phyloP scores from a whole-genome alignment of 768 basidiomycete species.

The Lactarius hatsudake region DNA sequence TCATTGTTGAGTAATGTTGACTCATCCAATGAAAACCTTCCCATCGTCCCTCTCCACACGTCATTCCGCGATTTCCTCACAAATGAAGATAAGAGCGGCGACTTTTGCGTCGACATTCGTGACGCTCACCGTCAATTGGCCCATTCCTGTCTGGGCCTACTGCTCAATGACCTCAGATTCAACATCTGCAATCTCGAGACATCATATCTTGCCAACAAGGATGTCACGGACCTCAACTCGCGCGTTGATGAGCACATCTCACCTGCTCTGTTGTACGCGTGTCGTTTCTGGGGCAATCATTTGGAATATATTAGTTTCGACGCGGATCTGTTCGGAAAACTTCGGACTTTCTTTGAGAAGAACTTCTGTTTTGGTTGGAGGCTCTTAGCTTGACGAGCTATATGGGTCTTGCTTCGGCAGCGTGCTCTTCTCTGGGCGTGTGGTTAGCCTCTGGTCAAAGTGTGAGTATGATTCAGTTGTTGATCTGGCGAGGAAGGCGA shows the following conservation, averaged over 20 bases:
- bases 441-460: neutral
- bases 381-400: neutral
- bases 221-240: neutral
- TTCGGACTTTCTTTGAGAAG: neutral
- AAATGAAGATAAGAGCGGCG: neutral
- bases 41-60: neutral
- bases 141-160: neutral
- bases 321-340: neutral
- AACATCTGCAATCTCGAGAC: conserved; percentile 9
- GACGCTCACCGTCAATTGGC: neutral
- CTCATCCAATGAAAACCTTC: neutral
- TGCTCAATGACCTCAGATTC: neutral
- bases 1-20: conserved; percentile 4
- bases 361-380: neutral
- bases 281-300: conserved; percentile 7
- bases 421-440: neutral
- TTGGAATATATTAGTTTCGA: neutral
- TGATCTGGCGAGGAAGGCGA: neutral
- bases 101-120: neutral
- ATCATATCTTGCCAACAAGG: neutral
- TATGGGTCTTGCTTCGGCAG: neutral
- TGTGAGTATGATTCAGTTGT: neutral
- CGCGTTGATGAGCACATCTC: neutral
- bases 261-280: conserved; percentile 2
- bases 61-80: conserved; percentile 5